These are phyloP conservation scores for Phaeosphaeria sp. DNA, from an alignment of 2,329 filamentous ascomycete genomes.

Conservation along the genomic window DNA sequence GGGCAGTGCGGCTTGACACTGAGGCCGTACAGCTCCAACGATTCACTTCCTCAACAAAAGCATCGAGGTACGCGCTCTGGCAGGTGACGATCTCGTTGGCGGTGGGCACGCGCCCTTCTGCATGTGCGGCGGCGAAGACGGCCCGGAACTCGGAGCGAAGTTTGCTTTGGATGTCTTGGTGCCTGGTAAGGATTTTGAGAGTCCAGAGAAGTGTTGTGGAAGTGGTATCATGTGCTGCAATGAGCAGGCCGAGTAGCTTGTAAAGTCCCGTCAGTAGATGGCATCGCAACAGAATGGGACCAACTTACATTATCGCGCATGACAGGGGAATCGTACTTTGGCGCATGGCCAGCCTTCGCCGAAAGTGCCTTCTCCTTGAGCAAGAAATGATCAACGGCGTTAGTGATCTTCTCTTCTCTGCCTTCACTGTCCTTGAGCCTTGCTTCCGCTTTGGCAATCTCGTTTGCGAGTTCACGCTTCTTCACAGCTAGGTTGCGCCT, in stretches of 20 bases:
- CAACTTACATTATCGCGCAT: constrained; percentile 15
- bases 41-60: constrained; percentile 50
- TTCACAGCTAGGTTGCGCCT: constrained; percentile 1
- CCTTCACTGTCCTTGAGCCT: constrained; percentile 9
- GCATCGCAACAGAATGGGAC: not conserved
- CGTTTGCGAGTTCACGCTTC: not conserved
- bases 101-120: constrained; percentile 28
- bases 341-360: constrained; percentile 5
- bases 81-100: constrained; percentile 39
- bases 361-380: constrained; percentile 12
- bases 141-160: constrained; percentile 40
- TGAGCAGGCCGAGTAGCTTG: constrained; percentile 43
- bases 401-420: constrained; percentile 6
- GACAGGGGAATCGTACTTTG: constrained; percentile 9
- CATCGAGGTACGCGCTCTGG: constrained; percentile 52
- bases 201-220: constrained; percentile 51
- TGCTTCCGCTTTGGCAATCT: constrained; percentile 10
- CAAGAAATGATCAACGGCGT: constrained; percentile 20
- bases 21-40: constrained; percentile 39
- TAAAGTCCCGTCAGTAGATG: not conserved
- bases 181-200: constrained; percentile 48
- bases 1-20: constrained; percentile 37
- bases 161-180: constrained; percentile 44
- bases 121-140: constrained; percentile 29
- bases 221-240: constrained; percentile 57